These are phyloP conservation scores for Paraglomus brasilianum DNA, from an alignment of 192 early-diverging fungal species.

Conservation along the genomic window DNA sequence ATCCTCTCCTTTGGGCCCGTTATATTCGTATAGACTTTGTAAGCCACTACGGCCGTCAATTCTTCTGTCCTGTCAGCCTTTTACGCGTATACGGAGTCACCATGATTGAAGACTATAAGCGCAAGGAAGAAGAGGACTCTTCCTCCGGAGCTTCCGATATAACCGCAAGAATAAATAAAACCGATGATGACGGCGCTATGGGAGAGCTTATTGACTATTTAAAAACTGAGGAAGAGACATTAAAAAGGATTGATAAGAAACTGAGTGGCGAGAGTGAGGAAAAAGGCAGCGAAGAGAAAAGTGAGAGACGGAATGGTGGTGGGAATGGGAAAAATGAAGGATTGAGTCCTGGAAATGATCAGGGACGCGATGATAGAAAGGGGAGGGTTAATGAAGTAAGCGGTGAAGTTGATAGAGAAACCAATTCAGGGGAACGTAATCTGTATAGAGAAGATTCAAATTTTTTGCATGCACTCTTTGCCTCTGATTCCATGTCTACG, in stretches of 20 bases:
- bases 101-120: constrained; percentile 84
- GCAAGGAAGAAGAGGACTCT: constrained; percentile 50
- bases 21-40: constrained; percentile 89
- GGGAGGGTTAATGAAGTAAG: too few species aligned
- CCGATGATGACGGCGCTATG: constrained; percentile 34
- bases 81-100: constrained; percentile 89
- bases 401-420: too few species aligned
- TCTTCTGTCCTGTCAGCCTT: constrained; percentile 89
- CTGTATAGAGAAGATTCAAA: too few species aligned
- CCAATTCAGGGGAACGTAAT: too few species aligned
- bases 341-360: too few species aligned
- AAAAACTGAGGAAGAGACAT: not conserved
- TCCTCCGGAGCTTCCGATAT: constrained; percentile 31
- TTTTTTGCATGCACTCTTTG: too few species aligned
- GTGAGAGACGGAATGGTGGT: not conserved
- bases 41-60: constrained; percentile 86
- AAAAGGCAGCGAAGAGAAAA: not conserved
- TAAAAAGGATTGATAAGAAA: not conserved
- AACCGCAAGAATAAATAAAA: constrained; percentile 40
- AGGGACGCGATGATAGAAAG: too few species aligned
- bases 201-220: not conserved
- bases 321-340: not conserved
- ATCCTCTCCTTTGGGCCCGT: constrained; percentile 75
- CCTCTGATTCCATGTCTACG: too few species aligned
- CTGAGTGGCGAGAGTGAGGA: constrained; percentile 29